Percentiles rank a stretch among this genome's conserved stretches.
These are phyloP conservation scores for Geopyxis carbonaria DNA, from an alignment of 495 filamentous ascomycete species.

Conservation along the genomic window DNA sequence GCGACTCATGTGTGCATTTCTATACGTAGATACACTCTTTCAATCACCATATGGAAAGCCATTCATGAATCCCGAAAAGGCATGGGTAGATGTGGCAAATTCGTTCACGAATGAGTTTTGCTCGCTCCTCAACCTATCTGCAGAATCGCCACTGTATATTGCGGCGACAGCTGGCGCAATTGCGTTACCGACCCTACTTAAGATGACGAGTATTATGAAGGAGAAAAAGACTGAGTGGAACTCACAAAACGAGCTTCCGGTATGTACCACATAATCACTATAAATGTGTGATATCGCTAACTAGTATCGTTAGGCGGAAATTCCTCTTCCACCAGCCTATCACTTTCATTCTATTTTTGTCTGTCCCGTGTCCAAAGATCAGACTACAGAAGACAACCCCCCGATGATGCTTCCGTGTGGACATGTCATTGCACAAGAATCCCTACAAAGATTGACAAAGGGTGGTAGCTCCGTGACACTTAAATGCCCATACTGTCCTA, in stretches of 20 bases:
- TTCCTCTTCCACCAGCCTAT: slow-evolving; percentile 68
- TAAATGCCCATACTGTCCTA: slow-evolving; percentile 95
- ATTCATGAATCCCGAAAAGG: slow-evolving; percentile 48
- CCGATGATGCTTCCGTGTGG: slow-evolving; percentile 98
- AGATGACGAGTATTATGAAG: slow-evolving; percentile 65
- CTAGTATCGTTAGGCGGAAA: slow-evolving; percentile 48
- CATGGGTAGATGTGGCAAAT: slow-evolving; percentile 63
- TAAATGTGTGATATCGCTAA: not conserved
- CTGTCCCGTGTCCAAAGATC: slow-evolving; percentile 89
- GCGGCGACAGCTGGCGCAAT: slow-evolving; percentile 84
- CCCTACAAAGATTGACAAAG: slow-evolving; percentile 58
- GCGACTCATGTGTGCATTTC: slow-evolving; percentile 58
- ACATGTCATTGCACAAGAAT: slow-evolving; percentile 80
- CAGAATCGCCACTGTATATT: slow-evolving; percentile 78
- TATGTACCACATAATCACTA: slow-evolving; percentile 21
- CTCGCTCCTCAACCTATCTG: slow-evolving; percentile 69
- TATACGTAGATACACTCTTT: slow-evolving; percentile 42
- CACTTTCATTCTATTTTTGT: slow-evolving; percentile 95
- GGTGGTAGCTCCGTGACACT: slow-evolving; percentile 38
- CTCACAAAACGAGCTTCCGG: slow-evolving; percentile 72
- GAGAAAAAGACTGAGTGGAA: slow-evolving; percentile 90
- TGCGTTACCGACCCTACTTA: slow-evolving; percentile 67
- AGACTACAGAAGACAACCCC: slow-evolving; percentile 81
- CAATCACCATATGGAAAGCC: slow-evolving; percentile 56
- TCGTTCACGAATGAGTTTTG: slow-evolving; percentile 92